Evolutionary conservation across 169 alveolate species (phyloP).

Genomic region (Plasmodium yoelii): DNA sequence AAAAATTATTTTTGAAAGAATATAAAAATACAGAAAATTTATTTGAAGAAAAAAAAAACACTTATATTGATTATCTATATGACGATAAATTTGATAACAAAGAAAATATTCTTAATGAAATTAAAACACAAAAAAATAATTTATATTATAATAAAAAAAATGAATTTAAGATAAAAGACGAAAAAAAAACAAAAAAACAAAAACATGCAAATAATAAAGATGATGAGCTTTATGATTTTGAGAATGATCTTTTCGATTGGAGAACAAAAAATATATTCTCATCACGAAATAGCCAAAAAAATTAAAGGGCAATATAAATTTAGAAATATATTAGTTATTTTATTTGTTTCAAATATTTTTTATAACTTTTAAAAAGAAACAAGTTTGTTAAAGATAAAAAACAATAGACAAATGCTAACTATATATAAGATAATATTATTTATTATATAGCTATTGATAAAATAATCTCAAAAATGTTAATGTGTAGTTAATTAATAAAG

Average conservation of each 20-base stretch:
- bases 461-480: no score
- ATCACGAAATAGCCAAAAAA: neutral
- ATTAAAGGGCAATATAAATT: neutral
- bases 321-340: no score
- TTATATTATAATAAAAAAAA: constrained; percentile 5
- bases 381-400: no score
- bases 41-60: constrained; percentile 51
- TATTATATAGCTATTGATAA: no score
- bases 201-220: neutral
- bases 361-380: no score
- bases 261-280: constrained; percentile 19
- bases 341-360: no score
- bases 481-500: no score
- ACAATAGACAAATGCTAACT: no score
- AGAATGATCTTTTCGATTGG: constrained; percentile 43
- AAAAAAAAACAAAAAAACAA: neutral
- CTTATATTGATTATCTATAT: constrained; percentile 58
- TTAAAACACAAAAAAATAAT: constrained; percentile 13
- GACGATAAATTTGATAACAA: constrained; percentile 65
- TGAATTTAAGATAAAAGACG: neutral
- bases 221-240: constrained; percentile 6
- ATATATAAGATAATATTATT: no score
- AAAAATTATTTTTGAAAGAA: constrained; percentile 24
- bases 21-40: constrained; percentile 27
- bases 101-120: constrained; percentile 43